phyloP scores from a whole-genome alignment of 805 yeast genomes.

The Pichia pseudocactophila region DNA sequence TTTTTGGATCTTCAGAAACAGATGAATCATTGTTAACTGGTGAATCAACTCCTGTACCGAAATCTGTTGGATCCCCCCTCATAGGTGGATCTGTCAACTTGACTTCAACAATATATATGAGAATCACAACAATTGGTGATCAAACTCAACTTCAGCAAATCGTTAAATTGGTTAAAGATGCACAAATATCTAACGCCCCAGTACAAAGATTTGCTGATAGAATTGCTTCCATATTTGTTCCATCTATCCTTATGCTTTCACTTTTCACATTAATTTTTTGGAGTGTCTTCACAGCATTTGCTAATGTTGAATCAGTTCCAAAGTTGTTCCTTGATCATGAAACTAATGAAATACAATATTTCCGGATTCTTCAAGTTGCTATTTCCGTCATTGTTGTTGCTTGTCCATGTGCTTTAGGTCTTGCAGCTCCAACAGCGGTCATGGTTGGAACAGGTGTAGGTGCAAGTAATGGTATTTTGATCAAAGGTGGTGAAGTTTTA shows the following conservation, averaged over 20 bases:
- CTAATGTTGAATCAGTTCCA: conserved; percentile 17
- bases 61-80: conserved; percentile 49
- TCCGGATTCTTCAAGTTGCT: conserved; percentile 51
- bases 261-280: conserved; percentile 57
- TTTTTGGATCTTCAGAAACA: conserved; percentile 71
- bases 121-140: conserved; percentile 65
- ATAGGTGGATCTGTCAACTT: conserved; percentile 92
- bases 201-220: conserved; percentile 83
- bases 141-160: conserved; percentile 84
- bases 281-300: conserved; percentile 32
- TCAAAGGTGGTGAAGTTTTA: conserved; percentile 87
- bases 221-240: conserved; percentile 80
- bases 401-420: conserved; percentile 96
- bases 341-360: conserved; percentile 13
- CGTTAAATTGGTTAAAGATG: conserved; percentile 76
- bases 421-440: conserved; percentile 97
- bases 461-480: conserved; percentile 78
- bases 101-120: conserved; percentile 57
- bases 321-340: conserved; percentile 20
- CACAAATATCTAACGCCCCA: conserved; percentile 84
- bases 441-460: conserved; percentile 99
- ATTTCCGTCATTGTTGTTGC: conserved; percentile 95
- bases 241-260: conserved; percentile 56
- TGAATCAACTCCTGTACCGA: conserved; percentile 71
- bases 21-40: conserved; percentile 92